Evolutionary conservation across 2,329 filamentous ascomycete genomes (phyloP), one percentile per base, ranked within the genome.

Genomic region (Tolypocladium cylindrosporum): DNA sequence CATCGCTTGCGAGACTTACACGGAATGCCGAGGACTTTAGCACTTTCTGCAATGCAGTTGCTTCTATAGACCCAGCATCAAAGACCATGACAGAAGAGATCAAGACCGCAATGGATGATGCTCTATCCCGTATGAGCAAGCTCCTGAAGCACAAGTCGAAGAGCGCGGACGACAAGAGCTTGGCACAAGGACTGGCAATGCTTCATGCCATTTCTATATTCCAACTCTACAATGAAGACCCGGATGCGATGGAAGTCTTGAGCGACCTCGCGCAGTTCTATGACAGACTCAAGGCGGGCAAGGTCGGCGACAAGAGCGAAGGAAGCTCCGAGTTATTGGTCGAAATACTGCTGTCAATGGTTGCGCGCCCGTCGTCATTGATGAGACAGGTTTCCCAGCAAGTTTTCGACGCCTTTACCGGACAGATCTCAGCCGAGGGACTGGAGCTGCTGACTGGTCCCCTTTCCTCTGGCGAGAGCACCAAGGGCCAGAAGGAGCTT

Each of bases 271-370:
- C 88, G 63, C 78, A 87, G 59, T 91, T 88, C 69, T 88, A 87
- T 59, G 80, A 88, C 50, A 86, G 85, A 66, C 78, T 88, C 55
- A 80, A 85, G 63, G 76, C 79, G 55, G 68, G 67, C 27, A 68
- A 66, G 21, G 58, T 63, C 4, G 73, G 74, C 0, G 78, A 83
- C 61, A 73, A 82, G 43, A 77, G 83, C 65, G 72, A 76, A 1
- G 82, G 81, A 8, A 78, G 78, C 13, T 88, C 90, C 0, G 86
- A 90, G 66, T 80, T 90, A 34, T 74, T 97, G 10, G 85, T 97
- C 2, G 94, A 97, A 67, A 89, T 97, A 55, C 74, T 99, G 9
- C 78, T 97, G n/a, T 90, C 90, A 56, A 91, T 97, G 74, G 83
- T 95, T 2, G 90, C 91, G 0, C 90, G 91, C 61, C 89, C 88